A percentile compares a stretch with the other conserved stretches of the same genome.
These are phyloP conservation scores for Acephala macrosclerotiorum DNA, from an alignment of 2,329 filamentous ascomycete species.

Conservation along the genomic window DNA sequence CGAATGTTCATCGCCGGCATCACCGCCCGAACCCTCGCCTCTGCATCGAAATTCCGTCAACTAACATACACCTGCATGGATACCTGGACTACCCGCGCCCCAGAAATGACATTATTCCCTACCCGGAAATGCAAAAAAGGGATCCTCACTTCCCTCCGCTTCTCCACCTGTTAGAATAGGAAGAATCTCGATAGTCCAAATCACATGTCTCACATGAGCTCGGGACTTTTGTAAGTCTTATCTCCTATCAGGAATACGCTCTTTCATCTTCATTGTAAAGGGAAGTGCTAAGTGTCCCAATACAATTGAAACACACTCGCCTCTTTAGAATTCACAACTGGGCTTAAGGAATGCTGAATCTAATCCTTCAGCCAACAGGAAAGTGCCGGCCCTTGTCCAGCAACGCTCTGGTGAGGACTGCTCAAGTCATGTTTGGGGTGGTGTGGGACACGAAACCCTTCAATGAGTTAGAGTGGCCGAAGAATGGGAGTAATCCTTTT, in stretches of 20 bases:
- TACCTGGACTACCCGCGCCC: conserved; percentile 46
- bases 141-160: conserved; percentile 43
- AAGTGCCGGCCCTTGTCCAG: conserved; percentile 28
- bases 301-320: too few relatives aligned
- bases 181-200: conserved; percentile 30
- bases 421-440: conserved; percentile 49
- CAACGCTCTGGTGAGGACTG: conserved; percentile 24
- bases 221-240: conserved; percentile 16
- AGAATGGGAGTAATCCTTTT: conserved; percentile 52
- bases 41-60: conserved; percentile 49
- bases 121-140: conserved; percentile 38
- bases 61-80: conserved; percentile 53
- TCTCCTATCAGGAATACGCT: too few relatives aligned
- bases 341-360: too few relatives aligned
- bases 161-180: conserved; percentile 34
- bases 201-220: conserved; percentile 36
- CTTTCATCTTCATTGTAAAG: too few relatives aligned
- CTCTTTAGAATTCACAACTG: too few relatives aligned
- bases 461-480: conserved; percentile 52
- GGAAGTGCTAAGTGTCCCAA: too few relatives aligned
- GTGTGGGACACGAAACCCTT: conserved; percentile 55
- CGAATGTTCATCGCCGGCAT: conserved; percentile 53
- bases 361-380: neutral
- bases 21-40: conserved; percentile 44
- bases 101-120: conserved; percentile 50